Evolutionary conservation across 306 rosid genomes (phyloP).

Genomic region (Vigna hirtella): DNA sequence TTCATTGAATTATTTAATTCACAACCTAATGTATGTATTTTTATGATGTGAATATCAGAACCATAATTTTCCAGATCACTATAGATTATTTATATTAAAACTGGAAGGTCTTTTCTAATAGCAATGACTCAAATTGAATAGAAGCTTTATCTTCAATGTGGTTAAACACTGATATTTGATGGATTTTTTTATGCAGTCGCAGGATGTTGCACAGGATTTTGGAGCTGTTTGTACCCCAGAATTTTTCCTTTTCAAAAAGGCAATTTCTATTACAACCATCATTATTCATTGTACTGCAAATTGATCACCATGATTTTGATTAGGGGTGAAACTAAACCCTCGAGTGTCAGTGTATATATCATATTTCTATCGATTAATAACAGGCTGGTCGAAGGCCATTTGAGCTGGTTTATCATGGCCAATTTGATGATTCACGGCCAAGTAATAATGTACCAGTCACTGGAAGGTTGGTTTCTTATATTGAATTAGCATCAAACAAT

Average conservation of each 20-base stretch:
- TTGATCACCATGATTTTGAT: constrained; percentile 26
- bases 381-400: constrained; percentile 98
- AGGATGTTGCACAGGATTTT: constrained; percentile 83
- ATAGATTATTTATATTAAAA: constrained; percentile 5
- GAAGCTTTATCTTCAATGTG: constrained; percentile 12
- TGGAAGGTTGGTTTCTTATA: constrained; percentile 74
- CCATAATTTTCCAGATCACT: constrained; percentile 9
- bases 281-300: constrained; percentile 4
- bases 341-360: constrained; percentile 20
- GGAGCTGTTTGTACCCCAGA: constrained; percentile 97
- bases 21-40: background rate
- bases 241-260: constrained; percentile 88
- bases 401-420: constrained; percentile 95
- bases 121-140: constrained; percentile 19
- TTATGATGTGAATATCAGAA: background rate
- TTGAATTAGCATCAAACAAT: constrained; percentile 24
- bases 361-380: constrained; percentile 29
- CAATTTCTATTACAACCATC: constrained; percentile 28
- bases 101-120: constrained; percentile 33
- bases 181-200: constrained; percentile 64
- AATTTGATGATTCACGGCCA: constrained; percentile 95
- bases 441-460: constrained; percentile 72
- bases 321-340: constrained; percentile 25
- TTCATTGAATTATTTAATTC: background rate
- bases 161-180: constrained; percentile 34